These are phyloP conservation scores for Neonectria punicea DNA, from an alignment of 2,329 filamentous ascomycete genomes.

Conservation along the genomic window DNA sequence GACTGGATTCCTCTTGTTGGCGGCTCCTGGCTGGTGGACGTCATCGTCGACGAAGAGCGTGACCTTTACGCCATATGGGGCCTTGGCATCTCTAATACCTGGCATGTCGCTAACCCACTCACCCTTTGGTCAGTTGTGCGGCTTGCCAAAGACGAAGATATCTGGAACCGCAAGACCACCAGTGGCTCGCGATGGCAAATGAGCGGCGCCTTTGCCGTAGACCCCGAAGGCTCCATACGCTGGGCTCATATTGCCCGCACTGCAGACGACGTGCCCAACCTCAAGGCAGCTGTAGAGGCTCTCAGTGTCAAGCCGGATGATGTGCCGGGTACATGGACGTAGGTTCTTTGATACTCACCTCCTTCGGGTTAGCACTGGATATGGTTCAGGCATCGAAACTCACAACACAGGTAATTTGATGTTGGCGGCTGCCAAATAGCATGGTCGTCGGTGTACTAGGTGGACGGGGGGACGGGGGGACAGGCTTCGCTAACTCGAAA, in stretches of 20 bases:
- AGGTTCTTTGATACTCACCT: neutral
- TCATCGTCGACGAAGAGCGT: slow-evolving; percentile 70
- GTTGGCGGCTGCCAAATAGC: neutral
- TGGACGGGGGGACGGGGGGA: neutral
- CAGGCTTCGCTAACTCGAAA: neutral
- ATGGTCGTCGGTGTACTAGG: neutral
- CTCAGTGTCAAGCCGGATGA: slow-evolving; percentile 35
- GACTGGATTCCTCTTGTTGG: slow-evolving; percentile 66
- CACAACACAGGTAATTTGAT: too few relatives aligned
- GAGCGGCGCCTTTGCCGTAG: slow-evolving; percentile 69
- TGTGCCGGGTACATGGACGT: neutral
- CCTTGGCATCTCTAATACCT: slow-evolving; percentile 67
- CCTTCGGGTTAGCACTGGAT: neutral
- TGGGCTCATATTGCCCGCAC: slow-evolving; percentile 46
- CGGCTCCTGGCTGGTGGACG: slow-evolving; percentile 65
- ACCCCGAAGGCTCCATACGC: slow-evolving; percentile 44
- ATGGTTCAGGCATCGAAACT: too few relatives aligned
- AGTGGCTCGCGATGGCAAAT: slow-evolving; percentile 77
- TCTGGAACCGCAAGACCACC: slow-evolving; percentile 73
- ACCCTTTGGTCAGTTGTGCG: slow-evolving; percentile 67
- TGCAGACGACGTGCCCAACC: slow-evolving; percentile 47
- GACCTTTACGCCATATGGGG: slow-evolving; percentile 74
- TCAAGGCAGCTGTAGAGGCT: slow-evolving; percentile 42
- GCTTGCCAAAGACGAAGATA: slow-evolving; percentile 70
- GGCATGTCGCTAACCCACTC: slow-evolving; percentile 70